Base-by-base conservation (phyloP, 2,329 filamentous ascomycete species). In the Sphaerostilbella broomeana region DNA sequence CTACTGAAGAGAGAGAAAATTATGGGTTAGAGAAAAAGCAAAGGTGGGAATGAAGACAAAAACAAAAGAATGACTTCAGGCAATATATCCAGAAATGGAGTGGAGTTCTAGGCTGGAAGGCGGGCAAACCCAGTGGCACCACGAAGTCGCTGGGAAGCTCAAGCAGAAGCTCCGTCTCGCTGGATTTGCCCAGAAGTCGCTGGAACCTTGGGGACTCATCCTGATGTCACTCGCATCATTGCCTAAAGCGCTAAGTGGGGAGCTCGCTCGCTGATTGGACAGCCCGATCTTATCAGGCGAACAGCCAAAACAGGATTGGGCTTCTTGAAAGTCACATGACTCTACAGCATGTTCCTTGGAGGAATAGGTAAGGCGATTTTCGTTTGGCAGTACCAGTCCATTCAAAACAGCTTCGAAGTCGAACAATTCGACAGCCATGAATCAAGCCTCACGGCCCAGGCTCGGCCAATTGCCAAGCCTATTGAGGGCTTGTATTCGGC, bases 401-500 rank as follows among this genome's bases (percentile, higher is more conserved):
- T 25, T 25, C 12, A 12, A 12, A 25, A 25, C 22, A 12, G 26
- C 15, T 16, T 30, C 17, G 27, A 29, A 26, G 16, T 36, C 15
- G 13, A 30, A 15, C 19, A 37, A 30, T 28, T 45, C 46, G 44
- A 48, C 47, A 40, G 59, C 54, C 47, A 64, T 69, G 59, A 65
- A 63, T 49, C 51, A 59, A 51, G 56, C 53, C 51, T 46, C 55
- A 29, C 47, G 50, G 38, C 52, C 57, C 38, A 54, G 57, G 31
- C 48, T 70, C 45, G 60, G 60, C 54, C 66, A 61, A 55, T 60
- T 73, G 54, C 63, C 67, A 19, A 59, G 60, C 44, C 51, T 68
- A 35, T 53, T 66, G 26, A 56, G 62, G 49, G 61, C 60, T 46
- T 67, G 61, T 48, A 51, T 68, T 47, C 69, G 70, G 42, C 56